Conservation (phyloP, 2,329 filamentous ascomycete species). For the Monilinia fructigena region DNA sequence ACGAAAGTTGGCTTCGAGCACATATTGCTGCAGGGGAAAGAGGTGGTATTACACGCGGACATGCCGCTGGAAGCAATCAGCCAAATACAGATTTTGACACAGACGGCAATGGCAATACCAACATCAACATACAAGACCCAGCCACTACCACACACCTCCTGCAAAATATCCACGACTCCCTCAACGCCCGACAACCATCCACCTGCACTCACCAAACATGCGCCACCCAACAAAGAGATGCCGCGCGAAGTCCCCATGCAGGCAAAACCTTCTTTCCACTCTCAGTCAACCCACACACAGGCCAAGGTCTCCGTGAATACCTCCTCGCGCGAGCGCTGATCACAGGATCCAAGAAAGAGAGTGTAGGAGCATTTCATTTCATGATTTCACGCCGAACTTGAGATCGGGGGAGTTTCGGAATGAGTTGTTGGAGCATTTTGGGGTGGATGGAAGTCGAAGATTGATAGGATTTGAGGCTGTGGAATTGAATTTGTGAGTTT, state of each 20-base stretch:
- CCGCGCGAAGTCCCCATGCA: neutral
- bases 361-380: constrained; percentile 34
- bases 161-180: neutral
- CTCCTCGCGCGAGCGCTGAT: constrained; percentile 31
- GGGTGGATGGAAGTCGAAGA: neutral
- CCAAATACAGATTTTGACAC: neutral
- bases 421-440: constrained; percentile 31
- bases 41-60: neutral
- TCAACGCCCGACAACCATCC: neutral
- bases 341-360: constrained; percentile 26
- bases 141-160: neutral
- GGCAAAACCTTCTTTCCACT: neutral
- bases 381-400: constrained; percentile 36
- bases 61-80: too few relatives aligned
- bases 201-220: neutral
- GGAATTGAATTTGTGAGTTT: constrained; percentile 37
- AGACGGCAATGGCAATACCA: too few relatives aligned
- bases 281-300: constrained; percentile 32
- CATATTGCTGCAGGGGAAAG: neutral
- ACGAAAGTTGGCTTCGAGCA: neutral
- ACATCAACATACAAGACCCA: neutral
- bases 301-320: constrained; percentile 35
- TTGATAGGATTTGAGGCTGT: constrained; percentile 30
- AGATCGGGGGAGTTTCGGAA: constrained; percentile 26
- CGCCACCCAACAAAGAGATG: neutral